Evolutionary conservation across 768 basidiomycete species (phyloP).

Genomic region (Cystofilobasidium capitatum): DNA sequence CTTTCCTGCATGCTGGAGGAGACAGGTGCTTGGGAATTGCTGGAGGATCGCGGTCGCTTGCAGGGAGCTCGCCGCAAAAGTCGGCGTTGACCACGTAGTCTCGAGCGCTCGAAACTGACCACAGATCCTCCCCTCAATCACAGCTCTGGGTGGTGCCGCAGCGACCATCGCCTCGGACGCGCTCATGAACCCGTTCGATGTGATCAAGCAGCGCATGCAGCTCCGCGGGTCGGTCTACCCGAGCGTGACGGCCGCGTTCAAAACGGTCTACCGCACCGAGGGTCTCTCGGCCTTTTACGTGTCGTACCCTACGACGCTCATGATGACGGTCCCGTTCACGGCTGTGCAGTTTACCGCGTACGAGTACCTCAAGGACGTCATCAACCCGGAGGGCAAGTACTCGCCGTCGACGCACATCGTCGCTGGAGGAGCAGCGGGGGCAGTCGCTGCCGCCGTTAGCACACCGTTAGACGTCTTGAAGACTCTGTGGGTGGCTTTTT

Average conservation of each 20-base stretch:
- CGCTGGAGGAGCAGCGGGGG: constrained; percentile 86
- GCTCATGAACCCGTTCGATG: constrained; percentile 99
- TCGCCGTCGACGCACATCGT: constrained; percentile 87
- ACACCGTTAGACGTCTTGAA: constrained; percentile 97
- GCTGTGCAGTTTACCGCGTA: constrained; percentile 86
- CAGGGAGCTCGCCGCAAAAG: neutral
- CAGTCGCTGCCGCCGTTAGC: constrained; percentile 86
- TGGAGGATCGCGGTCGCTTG: too few species aligned
- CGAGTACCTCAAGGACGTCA: constrained; percentile 73
- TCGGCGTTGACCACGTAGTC: too few species aligned
- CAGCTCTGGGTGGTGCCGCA: constrained; percentile 83
- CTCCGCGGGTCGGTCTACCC: constrained; percentile 85
- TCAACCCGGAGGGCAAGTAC: constrained; percentile 79
- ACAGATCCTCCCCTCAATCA: neutral
- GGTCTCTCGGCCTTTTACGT: constrained; percentile 90
- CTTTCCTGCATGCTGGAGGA: too few species aligned
- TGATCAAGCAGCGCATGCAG: constrained; percentile 99
- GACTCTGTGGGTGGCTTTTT: constrained; percentile 35
- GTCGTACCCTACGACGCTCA: constrained; percentile 95
- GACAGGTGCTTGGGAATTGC: too few species aligned
- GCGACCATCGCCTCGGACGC: constrained; percentile 95
- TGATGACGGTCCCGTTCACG: constrained; percentile 94
- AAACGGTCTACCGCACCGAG: constrained; percentile 71
- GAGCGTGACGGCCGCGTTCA: constrained; percentile 75
- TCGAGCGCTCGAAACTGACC: neutral